phyloP scores from a whole-genome alignment of 306 rosid genomes.

The Datisca glomerata region DNA sequence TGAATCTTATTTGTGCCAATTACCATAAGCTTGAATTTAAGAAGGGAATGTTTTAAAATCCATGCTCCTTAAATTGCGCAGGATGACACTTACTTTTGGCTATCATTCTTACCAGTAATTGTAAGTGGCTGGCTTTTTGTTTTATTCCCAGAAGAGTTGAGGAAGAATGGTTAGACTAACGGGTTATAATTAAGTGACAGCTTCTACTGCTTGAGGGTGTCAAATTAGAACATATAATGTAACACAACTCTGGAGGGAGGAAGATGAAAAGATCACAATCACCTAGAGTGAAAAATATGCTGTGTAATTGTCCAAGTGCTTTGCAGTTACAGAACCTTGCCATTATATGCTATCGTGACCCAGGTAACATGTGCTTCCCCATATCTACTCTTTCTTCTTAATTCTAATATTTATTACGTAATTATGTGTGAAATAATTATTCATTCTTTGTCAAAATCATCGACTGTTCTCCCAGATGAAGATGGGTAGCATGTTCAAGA shows the following conservation, averaged over 20 bases:
- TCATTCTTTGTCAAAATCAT: neutral
- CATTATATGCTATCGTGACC: slow-evolving; percentile 60
- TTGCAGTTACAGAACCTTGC: slow-evolving; percentile 86
- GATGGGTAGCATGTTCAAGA: slow-evolving; percentile 60
- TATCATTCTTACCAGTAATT: slow-evolving; percentile 74
- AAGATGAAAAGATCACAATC: neutral
- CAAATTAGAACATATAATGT: slow-evolving; percentile 59
- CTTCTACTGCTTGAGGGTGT: slow-evolving; percentile 86
- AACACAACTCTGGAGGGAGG: too few species aligned
- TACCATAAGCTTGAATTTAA: neutral
- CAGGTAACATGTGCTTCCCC: slow-evolving; percentile 37
- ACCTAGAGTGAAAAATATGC: slow-evolving; percentile 30
- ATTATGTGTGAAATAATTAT: neutral
- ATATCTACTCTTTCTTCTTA: neutral
- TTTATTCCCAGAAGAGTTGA: slow-evolving; percentile 9
- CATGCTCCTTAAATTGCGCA: slow-evolving; percentile 16
- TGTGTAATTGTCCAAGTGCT: slow-evolving; percentile 85
- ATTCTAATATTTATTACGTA: neutral
- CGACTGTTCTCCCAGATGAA: slow-evolving; percentile 13
- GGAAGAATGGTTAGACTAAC: too few species aligned
- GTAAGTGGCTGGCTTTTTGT: slow-evolving; percentile 31
- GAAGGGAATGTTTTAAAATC: neutral
- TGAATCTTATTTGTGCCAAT: neutral
- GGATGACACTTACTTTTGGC: slow-evolving; percentile 95
- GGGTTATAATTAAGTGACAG: slow-evolving; percentile 30